phyloP scores from a whole-genome alignment of 2,329 filamentous ascomycete species.

The Penicillium freii region DNA sequence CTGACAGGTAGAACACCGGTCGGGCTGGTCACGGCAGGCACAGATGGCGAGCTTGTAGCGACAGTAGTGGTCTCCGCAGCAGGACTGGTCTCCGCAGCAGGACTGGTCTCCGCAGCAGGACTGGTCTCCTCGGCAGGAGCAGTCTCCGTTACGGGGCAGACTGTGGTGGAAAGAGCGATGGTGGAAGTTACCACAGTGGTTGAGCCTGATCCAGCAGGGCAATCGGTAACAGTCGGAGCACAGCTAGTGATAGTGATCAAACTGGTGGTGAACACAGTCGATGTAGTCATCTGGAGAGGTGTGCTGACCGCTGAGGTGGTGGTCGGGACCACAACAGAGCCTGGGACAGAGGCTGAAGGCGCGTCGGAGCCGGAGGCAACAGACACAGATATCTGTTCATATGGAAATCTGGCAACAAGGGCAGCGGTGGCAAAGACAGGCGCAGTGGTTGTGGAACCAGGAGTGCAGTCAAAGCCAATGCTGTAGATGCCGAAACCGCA shows the following conservation, averaged over 20 bases:
- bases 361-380: constrained; percentile 17
- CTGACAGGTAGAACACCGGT: background rate
- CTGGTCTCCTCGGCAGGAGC: constrained; percentile 22
- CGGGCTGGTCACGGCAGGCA: background rate
- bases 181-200: constrained; percentile 55
- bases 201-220: constrained; percentile 47
- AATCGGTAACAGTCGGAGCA: constrained; percentile 45
- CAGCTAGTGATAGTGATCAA: constrained; percentile 43
- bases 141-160: constrained; percentile 52
- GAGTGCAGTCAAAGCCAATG: constrained; percentile 31
- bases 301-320: constrained; percentile 15
- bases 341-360: constrained; percentile 6
- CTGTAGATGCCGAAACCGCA: constrained; percentile 63
- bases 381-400: constrained; percentile 25
- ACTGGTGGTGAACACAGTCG: constrained; percentile 40
- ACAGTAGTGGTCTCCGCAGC: constrained; percentile 22
- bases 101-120: background rate
- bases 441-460: constrained; percentile 15
- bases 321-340: background rate
- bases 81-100: no score
- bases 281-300: constrained; percentile 34
- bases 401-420: constrained; percentile 9
- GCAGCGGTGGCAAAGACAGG: constrained; percentile 2
- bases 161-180: constrained; percentile 58
- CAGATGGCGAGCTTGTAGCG: background rate